Conservation (phyloP, 1,139 yeast genomes). For the Yamadazyma atmosphaerica region DNA sequence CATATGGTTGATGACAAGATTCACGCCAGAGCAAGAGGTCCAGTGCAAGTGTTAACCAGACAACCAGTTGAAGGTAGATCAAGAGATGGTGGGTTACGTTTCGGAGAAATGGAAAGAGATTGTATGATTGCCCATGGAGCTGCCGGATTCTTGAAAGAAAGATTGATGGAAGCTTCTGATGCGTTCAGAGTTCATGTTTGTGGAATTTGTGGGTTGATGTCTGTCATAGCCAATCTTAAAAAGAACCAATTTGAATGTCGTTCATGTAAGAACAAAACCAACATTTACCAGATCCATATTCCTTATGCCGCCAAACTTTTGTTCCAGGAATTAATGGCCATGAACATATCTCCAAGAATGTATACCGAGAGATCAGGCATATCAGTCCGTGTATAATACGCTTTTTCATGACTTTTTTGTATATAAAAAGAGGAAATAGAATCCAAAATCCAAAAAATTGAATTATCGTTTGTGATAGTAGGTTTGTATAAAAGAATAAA, state of each 20-base stretch:
- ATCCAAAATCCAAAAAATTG: neutral
- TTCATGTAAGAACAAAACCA: conserved; percentile 97
- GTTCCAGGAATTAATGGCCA: conserved; percentile 98
- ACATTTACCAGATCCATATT: conserved; percentile 93
- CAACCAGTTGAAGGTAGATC: conserved; percentile 99
- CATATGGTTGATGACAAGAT: conserved; percentile 99
- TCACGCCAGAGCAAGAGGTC: conserved; percentile 99
- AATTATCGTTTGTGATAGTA: too few relatives aligned
- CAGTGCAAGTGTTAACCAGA: conserved; percentile 95
- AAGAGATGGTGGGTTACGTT: conserved; percentile 98
- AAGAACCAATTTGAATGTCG: conserved; percentile 98
- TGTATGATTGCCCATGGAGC: conserved; percentile 99
- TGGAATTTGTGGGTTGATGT: conserved; percentile 97
- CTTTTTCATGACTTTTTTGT: neutral
- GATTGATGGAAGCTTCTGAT: conserved; percentile 98
- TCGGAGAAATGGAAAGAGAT: conserved; percentile 99
- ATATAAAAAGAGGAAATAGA: conserved; percentile 1
- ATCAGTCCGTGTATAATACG: conserved; percentile 36
- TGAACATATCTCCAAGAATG: conserved; percentile 90
- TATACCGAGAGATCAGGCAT: conserved; percentile 64
- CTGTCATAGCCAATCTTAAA: conserved; percentile 94
- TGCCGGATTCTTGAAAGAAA: conserved; percentile 94
- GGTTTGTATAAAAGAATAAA: conserved; percentile 12
- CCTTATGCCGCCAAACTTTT: conserved; percentile 96
- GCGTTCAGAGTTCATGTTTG: conserved; percentile 98